A percentile compares a stretch with the other conserved stretches of the same genome.
phyloP scores from a whole-genome alignment of 371 early-diverging fungal genomes.

The Chytridium lagenaria region DNA sequence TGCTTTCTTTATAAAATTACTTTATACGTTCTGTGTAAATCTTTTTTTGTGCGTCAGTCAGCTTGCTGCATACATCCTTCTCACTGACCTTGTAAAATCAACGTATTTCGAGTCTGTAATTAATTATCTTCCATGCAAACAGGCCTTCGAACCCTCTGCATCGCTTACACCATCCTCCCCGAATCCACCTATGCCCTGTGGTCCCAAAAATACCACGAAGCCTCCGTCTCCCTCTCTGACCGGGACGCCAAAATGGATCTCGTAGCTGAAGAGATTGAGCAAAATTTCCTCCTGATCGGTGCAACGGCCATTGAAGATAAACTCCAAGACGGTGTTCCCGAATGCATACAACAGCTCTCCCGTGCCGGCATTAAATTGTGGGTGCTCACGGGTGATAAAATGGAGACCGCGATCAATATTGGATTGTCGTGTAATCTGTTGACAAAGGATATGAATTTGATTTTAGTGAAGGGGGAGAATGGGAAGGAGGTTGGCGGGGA shows the following conservation, averaged over 20 bases:
- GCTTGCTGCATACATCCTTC: background rate
- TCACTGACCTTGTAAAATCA: background rate
- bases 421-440: conserved; percentile 89
- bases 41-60: too few species aligned
- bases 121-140: too few species aligned
- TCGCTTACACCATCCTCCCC: conserved; percentile 69
- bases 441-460: conserved; percentile 67
- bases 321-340: conserved; percentile 92
- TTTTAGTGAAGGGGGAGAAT: conserved; percentile 64
- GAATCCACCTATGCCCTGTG: conserved; percentile 70
- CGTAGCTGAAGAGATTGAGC: conserved; percentile 80
- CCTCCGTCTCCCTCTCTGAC: conserved; percentile 68
- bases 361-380: conserved; percentile 96
- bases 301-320: conserved; percentile 98
- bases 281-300: conserved; percentile 80
- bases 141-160: conserved; percentile 83
- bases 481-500: conserved; percentile 44
- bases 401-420: conserved; percentile 98
- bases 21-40: too few species aligned
- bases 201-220: conserved; percentile 68
- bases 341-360: conserved; percentile 84
- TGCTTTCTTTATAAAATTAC: too few species aligned
- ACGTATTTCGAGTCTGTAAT: too few species aligned
- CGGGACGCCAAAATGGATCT: conserved; percentile 74
- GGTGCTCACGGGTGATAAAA: conserved; percentile 99